Conservation (phyloP, 225 moss, liverwort and hornwort species). For the Marchantia polymorpha region DNA sequence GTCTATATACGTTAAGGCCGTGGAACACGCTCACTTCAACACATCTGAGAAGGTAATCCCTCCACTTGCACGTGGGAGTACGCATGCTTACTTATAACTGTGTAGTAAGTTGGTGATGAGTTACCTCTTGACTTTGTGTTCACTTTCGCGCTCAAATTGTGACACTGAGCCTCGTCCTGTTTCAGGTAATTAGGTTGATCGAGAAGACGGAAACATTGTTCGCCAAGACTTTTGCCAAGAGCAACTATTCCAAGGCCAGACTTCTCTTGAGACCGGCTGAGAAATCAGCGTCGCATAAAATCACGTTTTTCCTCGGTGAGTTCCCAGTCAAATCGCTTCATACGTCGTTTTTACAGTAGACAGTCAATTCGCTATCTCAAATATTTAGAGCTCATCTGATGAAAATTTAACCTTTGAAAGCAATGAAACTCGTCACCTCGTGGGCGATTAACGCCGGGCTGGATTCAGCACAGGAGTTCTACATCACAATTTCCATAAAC, state of each 20-base stretch:
- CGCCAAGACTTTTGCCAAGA: constrained; percentile 26
- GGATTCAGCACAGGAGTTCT: too few relatives aligned
- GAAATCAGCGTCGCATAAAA: neutral
- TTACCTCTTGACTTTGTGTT: neutral
- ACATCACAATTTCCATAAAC: too few relatives aligned
- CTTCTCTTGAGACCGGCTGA: neutral
- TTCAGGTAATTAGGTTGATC: neutral
- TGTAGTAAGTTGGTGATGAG: neutral
- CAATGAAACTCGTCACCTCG: too few relatives aligned
- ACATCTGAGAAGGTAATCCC: constrained; percentile 9
- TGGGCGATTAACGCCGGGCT: too few relatives aligned
- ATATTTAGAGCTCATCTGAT: too few relatives aligned
- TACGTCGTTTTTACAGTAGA: too few relatives aligned
- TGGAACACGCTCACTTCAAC: constrained; percentile 3
- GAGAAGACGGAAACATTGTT: constrained; percentile 28
- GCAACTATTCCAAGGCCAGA: constrained; percentile 12
- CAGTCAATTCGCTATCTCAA: too few relatives aligned
- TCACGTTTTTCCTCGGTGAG: constrained; percentile 14
- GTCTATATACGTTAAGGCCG: constrained; percentile 4
- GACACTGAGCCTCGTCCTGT: neutral
- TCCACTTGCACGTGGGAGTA: neutral
- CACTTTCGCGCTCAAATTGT: neutral
- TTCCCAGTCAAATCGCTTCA: neutral
- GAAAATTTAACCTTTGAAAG: too few relatives aligned
- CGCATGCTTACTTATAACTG: neutral